phyloP scores from a whole-genome alignment of 306 rosid species.

The Luffa aegyptiaca region DNA sequence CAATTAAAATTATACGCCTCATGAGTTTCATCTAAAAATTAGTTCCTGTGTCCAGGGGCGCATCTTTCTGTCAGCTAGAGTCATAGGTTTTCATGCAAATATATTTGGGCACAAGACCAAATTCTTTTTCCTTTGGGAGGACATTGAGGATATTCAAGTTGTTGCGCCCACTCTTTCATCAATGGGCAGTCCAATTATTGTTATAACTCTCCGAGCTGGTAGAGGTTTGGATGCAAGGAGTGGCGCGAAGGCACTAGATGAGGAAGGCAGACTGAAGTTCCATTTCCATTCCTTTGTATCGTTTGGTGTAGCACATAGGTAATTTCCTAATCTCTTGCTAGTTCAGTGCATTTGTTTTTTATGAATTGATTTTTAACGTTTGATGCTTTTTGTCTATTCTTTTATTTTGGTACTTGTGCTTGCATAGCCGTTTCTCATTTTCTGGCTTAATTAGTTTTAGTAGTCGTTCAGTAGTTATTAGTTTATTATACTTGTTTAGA shows the following conservation, averaged over 20 bases:
- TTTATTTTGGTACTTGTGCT: neutral
- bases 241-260: slow-evolving; percentile 81
- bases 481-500: too few species aligned
- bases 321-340: slow-evolving; percentile 6
- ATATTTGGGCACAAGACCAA: slow-evolving; percentile 84
- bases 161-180: slow-evolving; percentile 76
- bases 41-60: slow-evolving; percentile 59
- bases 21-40: slow-evolving; percentile 13
- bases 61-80: slow-evolving; percentile 80
- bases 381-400: neutral
- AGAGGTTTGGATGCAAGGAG: slow-evolving; percentile 85
- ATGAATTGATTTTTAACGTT: neutral
- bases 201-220: slow-evolving; percentile 69
- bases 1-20: slow-evolving; percentile 3
- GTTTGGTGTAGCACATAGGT: slow-evolving; percentile 83
- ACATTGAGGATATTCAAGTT: slow-evolving; percentile 73
- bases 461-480: too few species aligned
- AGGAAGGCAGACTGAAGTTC: slow-evolving; percentile 88
- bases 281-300: slow-evolving; percentile 94
- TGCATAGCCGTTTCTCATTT: neutral
- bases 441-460: neutral
- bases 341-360: neutral
- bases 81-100: slow-evolving; percentile 89
- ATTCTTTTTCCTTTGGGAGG: slow-evolving; percentile 94
- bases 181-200: slow-evolving; percentile 84